These are phyloP conservation scores for Mycena citricolor DNA, from an alignment of 1,284 basidiomycete species.

Conservation along the genomic window DNA sequence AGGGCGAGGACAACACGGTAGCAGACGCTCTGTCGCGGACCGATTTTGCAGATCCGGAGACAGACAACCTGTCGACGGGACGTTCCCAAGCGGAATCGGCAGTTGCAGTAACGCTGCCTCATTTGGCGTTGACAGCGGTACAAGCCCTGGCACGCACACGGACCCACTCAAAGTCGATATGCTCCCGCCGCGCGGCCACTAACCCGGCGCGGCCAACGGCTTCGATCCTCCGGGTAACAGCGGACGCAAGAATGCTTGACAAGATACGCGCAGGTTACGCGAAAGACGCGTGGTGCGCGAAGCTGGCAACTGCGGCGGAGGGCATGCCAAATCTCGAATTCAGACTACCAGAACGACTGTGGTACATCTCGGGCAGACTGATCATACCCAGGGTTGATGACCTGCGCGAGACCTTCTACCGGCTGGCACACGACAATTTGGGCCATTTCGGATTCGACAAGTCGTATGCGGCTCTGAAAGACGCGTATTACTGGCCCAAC, in stretches of 20 bases:
- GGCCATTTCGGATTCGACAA: slow-evolving; percentile 32
- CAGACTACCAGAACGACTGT: slow-evolving; percentile 29
- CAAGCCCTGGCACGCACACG: no score
- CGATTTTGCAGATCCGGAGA: no score
- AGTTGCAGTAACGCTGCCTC: slow-evolving; percentile 1
- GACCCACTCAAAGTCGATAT: no score
- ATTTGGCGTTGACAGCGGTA: not conserved
- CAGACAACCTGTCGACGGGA: slow-evolving; percentile 17
- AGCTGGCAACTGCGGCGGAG: no score
- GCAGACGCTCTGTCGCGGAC: slow-evolving; percentile 8
- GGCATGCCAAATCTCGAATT: no score
- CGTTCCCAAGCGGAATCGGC: slow-evolving; percentile 1
- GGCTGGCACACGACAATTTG: slow-evolving; percentile 26
- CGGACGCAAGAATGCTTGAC: not conserved
- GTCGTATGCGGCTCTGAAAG: slow-evolving; percentile 14
- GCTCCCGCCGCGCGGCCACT: no score
- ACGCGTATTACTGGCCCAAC: slow-evolving; percentile 39
- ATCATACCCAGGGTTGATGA: slow-evolving; percentile 29
- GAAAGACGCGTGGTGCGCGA: slow-evolving; percentile 20
- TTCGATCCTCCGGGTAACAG: not conserved
- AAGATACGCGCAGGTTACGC: not conserved
- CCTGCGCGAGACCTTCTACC: slow-evolving; percentile 26
- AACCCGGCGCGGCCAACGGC: no score
- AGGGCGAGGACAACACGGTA: slow-evolving; percentile 5
- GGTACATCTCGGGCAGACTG: slow-evolving; percentile 30